phyloP scores from a whole-genome alignment of 2,329 filamentous ascomycete species.

The Pleurostoma richardsiae region DNA sequence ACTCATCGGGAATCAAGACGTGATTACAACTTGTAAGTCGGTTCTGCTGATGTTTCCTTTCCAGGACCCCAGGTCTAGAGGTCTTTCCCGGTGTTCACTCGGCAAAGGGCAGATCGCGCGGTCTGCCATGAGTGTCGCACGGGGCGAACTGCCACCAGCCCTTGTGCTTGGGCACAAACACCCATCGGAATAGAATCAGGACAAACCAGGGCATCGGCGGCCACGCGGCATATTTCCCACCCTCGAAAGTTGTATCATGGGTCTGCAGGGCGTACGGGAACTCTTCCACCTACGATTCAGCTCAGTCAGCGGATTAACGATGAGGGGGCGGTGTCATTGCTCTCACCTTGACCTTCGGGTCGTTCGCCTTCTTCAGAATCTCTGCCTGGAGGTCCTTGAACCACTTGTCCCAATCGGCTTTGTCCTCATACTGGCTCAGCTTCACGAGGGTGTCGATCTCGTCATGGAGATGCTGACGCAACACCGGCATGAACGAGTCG shows the following conservation, averaged over 20 bases:
- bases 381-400: slow-evolving; percentile 12
- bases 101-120: slow-evolving; percentile 29
- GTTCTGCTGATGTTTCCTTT: no score
- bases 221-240: slow-evolving; percentile 13
- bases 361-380: slow-evolving; percentile 10
- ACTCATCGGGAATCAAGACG: no score
- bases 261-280: slow-evolving; percentile 15
- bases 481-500: slow-evolving; percentile 25
- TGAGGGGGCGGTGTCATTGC: no score
- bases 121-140: slow-evolving; percentile 20
- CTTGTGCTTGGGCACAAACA: slow-evolving; percentile 25
- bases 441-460: slow-evolving; percentile 30
- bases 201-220: slow-evolving; percentile 19
- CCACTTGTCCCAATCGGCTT: slow-evolving; percentile 26
- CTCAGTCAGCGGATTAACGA: no score
- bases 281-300: slow-evolving; percentile 1
- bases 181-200: slow-evolving; percentile 22
- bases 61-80: no score
- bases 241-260: slow-evolving; percentile 18
- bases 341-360: slow-evolving; percentile 12
- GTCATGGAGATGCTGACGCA: slow-evolving; percentile 28
- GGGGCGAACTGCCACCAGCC: slow-evolving; percentile 29
- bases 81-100: neutral
- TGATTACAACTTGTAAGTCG: no score
- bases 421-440: slow-evolving; percentile 25